These are phyloP conservation scores for Viridothelium virens DNA, from an alignment of 495 filamentous ascomycete genomes.

Conservation along the genomic window DNA sequence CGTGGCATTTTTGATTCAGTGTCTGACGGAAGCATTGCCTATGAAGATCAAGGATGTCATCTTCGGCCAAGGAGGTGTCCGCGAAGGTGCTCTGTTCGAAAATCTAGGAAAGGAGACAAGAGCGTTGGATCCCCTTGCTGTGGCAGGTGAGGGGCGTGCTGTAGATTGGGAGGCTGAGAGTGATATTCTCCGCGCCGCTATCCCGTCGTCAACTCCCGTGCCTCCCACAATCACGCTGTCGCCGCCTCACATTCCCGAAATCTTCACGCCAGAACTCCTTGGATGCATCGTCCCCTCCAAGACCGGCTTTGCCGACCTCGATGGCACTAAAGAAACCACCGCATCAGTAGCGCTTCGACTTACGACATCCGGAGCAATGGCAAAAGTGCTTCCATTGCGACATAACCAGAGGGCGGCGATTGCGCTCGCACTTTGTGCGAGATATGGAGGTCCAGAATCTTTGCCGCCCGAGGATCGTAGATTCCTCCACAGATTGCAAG, in stretches of 20 bases:
- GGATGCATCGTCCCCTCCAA: constrained; percentile 36
- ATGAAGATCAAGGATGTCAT: constrained; percentile 56
- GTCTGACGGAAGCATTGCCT: constrained; percentile 60
- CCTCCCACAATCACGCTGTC: constrained; percentile 6
- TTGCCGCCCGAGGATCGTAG: constrained; percentile 46
- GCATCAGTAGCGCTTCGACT: constrained; percentile 63
- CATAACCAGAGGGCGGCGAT: constrained; percentile 65
- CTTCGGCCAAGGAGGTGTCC: constrained; percentile 80
- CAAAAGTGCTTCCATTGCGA: constrained; percentile 59
- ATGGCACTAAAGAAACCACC: constrained; percentile 44
- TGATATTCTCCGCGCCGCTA: constrained; percentile 39
- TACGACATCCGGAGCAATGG: constrained; percentile 60
- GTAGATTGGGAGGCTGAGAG: constrained; percentile 3
- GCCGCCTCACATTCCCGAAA: constrained; percentile 19
- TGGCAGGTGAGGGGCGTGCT: constrained; percentile 42
- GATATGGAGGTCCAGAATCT: constrained; percentile 57
- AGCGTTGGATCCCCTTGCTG: constrained; percentile 56
- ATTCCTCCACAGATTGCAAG: constrained; percentile 35
- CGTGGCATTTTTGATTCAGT: constrained; percentile 68
- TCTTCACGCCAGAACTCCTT: constrained; percentile 42
- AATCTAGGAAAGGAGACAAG: constrained; percentile 51
- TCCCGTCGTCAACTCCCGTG: constrained; percentile 25
- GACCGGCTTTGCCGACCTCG: constrained; percentile 37
- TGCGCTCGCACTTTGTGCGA: constrained; percentile 63
- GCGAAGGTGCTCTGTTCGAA: constrained; percentile 72